Percentiles rank a stretch among this genome's conserved stretches.
These are phyloP conservation scores for Chaetomiaceae sp. DNA, from an alignment of 2,329 filamentous ascomycete genomes.

Conservation along the genomic window DNA sequence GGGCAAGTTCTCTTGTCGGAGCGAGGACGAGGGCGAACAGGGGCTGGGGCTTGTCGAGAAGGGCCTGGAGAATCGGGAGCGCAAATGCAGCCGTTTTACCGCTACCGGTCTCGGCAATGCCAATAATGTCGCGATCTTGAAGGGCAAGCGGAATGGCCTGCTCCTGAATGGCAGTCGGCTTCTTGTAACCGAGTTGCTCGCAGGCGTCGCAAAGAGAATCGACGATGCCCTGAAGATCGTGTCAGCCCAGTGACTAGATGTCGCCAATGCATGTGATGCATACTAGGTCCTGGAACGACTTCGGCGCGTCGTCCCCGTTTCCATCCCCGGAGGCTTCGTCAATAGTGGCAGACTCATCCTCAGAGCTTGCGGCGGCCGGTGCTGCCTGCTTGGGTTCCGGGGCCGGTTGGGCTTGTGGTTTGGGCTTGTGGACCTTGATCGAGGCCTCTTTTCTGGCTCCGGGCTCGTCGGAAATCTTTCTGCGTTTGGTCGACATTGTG, in stretches of 20 bases:
- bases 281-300: conserved; percentile 64
- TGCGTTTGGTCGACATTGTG: conserved; percentile 24
- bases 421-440: conserved; percentile 7
- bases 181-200: conserved; percentile 72
- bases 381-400: conserved; percentile 14
- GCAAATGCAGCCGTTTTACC: conserved; percentile 97
- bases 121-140: conserved; percentile 80
- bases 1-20: conserved; percentile 87
- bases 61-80: conserved; percentile 82
- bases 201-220: conserved; percentile 88
- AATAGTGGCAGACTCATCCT: conserved; percentile 24
- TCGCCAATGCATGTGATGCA: too few species aligned
- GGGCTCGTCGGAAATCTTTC: conserved; percentile 19
- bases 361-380: conserved; percentile 15
- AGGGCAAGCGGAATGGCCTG: conserved; percentile 51
- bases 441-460: conserved; percentile 8
- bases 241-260: neutral
- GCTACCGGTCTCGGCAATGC: conserved; percentile 88
- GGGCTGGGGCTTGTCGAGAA: conserved; percentile 81
- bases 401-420: conserved; percentile 15
- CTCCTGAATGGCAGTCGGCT: conserved; percentile 79
- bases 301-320: conserved; percentile 30
- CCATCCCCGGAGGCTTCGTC: conserved; percentile 25
- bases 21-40: conserved; percentile 87
- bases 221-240: conserved; percentile 62